Percentiles rank a stretch among this genome's conserved stretches.
These are phyloP conservation scores for Smittium culicis DNA, from an alignment of 371 early-diverging fungal genomes.

Conservation along the genomic window DNA sequence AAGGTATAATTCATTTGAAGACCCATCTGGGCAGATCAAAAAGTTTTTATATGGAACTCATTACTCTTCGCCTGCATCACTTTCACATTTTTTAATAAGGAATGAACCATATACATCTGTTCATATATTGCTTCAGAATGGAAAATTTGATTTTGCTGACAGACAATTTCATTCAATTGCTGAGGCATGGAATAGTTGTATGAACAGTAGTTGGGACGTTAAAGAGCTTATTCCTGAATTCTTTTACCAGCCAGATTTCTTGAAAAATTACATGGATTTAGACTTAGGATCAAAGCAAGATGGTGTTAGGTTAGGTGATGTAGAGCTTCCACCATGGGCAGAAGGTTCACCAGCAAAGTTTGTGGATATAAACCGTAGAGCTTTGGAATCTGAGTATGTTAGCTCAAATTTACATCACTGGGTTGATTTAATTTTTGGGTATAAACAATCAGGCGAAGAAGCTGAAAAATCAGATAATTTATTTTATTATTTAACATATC, in stretches of 20 bases:
- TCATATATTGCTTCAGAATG: conserved; percentile 52
- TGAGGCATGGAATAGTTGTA: conserved; percentile 29
- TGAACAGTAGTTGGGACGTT: conserved; percentile 43
- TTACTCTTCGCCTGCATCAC: conserved; percentile 56
- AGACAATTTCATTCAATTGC: conserved; percentile 35
- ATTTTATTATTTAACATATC: conserved; percentile 56
- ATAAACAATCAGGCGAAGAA: conserved; percentile 66
- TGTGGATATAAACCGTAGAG: conserved; percentile 69
- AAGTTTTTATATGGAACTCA: conserved; percentile 64
- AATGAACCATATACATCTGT: conserved; percentile 55
- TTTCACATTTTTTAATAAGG: conserved; percentile 50
- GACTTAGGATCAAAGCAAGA: conserved; percentile 45
- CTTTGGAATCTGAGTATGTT: conserved; percentile 82
- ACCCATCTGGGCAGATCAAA: conserved; percentile 44
- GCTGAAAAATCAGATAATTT: conserved; percentile 73
- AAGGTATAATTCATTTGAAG: conserved; percentile 58
- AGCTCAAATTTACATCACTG: conserved; percentile 69
- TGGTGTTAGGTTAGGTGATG: conserved; percentile 38
- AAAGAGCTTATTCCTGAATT: conserved; percentile 68
- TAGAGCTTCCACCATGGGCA: conserved; percentile 75
- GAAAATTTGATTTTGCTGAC: conserved; percentile 61
- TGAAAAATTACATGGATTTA: conserved; percentile 43
- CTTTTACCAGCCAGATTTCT: conserved; percentile 57
- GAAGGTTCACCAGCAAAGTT: conserved; percentile 71
- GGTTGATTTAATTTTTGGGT: conserved; percentile 85